These are phyloP conservation scores for Penicillium atrosanguineum DNA, from an alignment of 495 filamentous ascomycete species.

Conservation along the genomic window DNA sequence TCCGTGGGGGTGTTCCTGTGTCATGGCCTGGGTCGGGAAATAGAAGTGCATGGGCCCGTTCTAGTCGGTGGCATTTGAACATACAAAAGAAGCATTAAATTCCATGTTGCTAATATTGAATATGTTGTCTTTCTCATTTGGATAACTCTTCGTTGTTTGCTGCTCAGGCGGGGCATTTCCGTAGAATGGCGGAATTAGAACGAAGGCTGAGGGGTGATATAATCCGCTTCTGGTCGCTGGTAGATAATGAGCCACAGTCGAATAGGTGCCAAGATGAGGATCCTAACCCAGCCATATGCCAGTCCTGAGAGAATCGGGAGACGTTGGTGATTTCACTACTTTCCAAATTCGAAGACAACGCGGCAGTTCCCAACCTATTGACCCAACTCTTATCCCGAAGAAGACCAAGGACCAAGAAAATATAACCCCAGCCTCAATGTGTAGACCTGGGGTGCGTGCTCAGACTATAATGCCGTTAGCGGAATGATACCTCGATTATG, in stretches of 20 bases:
- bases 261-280: not conserved
- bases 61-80: not conserved
- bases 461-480: not conserved
- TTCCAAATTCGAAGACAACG: not conserved
- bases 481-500: slow-evolving; percentile 9
- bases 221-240: not conserved
- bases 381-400: not conserved
- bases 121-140: too few relatives aligned
- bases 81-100: not conserved
- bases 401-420: not conserved
- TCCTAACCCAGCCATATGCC: not conserved
- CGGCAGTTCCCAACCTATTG: not conserved
- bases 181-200: not conserved
- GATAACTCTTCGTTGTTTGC: not conserved
- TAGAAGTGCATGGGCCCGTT: not conserved
- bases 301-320: not conserved
- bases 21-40: not conserved
- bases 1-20: not conserved
- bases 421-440: not conserved
- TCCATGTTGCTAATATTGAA: not conserved
- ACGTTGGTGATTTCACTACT: not conserved
- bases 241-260: not conserved
- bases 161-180: not conserved
- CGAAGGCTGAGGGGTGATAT: not conserved
- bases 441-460: not conserved